phyloP scores from a whole-genome alignment of 306 rosid genomes.

The Glycyrrhiza uralensis region DNA sequence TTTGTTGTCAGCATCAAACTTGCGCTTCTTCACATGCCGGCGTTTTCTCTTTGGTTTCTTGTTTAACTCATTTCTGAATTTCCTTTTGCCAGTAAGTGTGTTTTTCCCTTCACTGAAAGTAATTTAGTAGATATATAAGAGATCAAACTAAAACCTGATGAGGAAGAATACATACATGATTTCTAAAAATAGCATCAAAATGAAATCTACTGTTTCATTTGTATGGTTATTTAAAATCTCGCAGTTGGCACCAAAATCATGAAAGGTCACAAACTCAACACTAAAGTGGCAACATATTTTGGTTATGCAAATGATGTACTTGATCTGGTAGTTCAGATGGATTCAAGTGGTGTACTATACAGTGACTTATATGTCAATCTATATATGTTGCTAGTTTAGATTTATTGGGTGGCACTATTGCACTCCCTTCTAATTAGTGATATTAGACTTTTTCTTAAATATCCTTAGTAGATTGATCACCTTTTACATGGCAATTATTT shows the following conservation, averaged over 20 bases:
- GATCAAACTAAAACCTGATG: not conserved
- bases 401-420: too few relatives aligned
- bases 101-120: conserved; percentile 32
- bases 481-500: not conserved
- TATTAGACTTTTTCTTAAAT: too few relatives aligned
- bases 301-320: not conserved
- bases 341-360: not conserved
- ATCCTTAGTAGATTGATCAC: too few relatives aligned
- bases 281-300: too few relatives aligned
- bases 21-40: conserved; percentile 51
- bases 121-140: not conserved
- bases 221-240: conserved; percentile 4
- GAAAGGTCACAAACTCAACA: not conserved
- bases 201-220: not conserved
- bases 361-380: not conserved
- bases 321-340: not conserved
- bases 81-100: conserved; percentile 35
- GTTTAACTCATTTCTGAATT: conserved; percentile 41
- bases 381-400: not conserved
- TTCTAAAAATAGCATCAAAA: conserved; percentile 8
- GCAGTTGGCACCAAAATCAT: not conserved
- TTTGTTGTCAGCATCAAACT: conserved; percentile 32
- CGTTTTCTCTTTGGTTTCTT: conserved; percentile 41
- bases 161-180: not conserved
- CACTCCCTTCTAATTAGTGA: too few relatives aligned